Evolutionary conservation across 129 eudicot species (phyloP).

Genomic region (Pseudognaphalium luteoalbum): DNA sequence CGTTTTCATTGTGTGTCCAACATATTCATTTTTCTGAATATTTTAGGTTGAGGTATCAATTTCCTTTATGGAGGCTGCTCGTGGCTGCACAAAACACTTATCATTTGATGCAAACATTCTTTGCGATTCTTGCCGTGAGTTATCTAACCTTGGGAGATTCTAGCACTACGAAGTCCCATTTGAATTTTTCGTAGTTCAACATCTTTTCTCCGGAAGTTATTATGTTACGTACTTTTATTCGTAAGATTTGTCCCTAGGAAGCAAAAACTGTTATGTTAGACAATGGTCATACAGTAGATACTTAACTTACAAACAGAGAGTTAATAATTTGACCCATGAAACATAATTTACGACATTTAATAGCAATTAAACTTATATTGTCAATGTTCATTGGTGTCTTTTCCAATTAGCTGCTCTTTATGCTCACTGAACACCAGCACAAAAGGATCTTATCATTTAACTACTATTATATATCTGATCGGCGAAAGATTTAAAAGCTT

Average conservation of each 20-base stretch:
- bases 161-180: conserved; percentile 1
- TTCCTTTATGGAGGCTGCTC: conserved; percentile 84
- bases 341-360: background rate
- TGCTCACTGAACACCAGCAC: no score
- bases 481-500: background rate
- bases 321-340: background rate
- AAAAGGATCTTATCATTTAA: background rate
- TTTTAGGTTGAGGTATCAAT: conserved; percentile 75
- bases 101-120: conserved; percentile 71
- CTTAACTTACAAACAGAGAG: background rate
- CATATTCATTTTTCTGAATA: background rate
- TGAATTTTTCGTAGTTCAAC: background rate
- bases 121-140: conserved; percentile 92
- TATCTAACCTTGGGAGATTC: conserved; percentile 12
- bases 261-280: background rate
- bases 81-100: conserved; percentile 85
- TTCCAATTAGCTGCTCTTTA: background rate
- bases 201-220: background rate
- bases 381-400: background rate
- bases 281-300: background rate
- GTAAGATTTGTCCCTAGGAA: background rate
- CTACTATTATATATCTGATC: background rate
- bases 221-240: background rate
- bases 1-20: conserved; percentile 3
- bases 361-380: background rate